Evolutionary conservation across 2,329 filamentous ascomycete genomes (phyloP).

Genomic region (Fusarium longipes): DNA sequence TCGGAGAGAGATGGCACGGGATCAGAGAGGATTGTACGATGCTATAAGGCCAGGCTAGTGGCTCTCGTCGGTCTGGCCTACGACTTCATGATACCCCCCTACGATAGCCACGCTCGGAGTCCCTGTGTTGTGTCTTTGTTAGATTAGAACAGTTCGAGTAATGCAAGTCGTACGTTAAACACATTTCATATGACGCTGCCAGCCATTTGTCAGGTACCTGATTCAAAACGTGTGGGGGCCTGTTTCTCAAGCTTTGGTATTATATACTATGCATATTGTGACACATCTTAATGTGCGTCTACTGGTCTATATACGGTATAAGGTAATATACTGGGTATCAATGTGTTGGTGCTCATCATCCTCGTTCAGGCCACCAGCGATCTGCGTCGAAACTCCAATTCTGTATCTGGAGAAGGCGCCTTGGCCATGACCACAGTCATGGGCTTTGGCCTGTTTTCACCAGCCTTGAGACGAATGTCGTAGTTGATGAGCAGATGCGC

Average conservation of each 20-base stretch:
- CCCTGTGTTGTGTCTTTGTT: conserved; percentile 38
- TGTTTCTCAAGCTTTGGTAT: not conserved
- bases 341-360: conserved; percentile 2
- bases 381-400: conserved; percentile 56
- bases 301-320: conserved; percentile 26
- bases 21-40: conserved; percentile 41
- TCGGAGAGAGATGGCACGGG: conserved; percentile 39
- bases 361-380: conserved; percentile 36
- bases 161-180: conserved; percentile 33
- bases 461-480: conserved; percentile 55
- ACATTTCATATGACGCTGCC: not conserved
- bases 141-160: conserved; percentile 40
- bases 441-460: conserved; percentile 53
- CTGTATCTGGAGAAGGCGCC: conserved; percentile 54
- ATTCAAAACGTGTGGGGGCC: not conserved
- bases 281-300: not conserved
- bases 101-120: conserved; percentile 46
- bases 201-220: not conserved
- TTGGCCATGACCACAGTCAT: conserved; percentile 57
- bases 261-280: not conserved
- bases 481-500: conserved; percentile 57
- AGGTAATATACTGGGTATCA: conserved; percentile 32
- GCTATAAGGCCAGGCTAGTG: conserved; percentile 39
- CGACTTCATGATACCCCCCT: conserved; percentile 46
- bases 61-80: conserved; percentile 37